Evolutionary conservation across 148 eudicot genomes (phyloP), one percentile per base, ranked within the genome.

Genomic region (Linanthus parryae): DNA sequence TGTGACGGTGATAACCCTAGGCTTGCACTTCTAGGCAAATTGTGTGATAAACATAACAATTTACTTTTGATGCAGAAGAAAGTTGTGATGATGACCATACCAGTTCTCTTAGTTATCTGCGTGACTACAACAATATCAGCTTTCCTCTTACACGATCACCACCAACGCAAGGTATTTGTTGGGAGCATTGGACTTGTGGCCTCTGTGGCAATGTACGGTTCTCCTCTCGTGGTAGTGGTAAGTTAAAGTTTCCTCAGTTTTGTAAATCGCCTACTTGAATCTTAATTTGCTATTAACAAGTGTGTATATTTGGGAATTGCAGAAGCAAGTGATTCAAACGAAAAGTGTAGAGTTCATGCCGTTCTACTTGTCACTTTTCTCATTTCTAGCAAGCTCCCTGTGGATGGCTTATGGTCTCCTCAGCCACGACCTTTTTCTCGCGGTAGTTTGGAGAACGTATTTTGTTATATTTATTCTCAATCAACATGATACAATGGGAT

Each of bases 311-410:
- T 26, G 26, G 10, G 10, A 52, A 53, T 47, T 58, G 59, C 85
- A 80, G 91, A 87, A 76, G 45, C 78, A 72, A 62, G 95, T 87
- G 41, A 69, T 87, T 52, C 21, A 66, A 48, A 80, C 88, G 1
- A 80, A 75, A 58, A 87, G 91, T 38, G 85, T 83, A 58, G 81
- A 80, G 53, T 83, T 46, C 57, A 87, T 83, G 85, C 91, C 95
- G 8, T 87, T 87, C 65, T 54, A 72, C 64, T 58, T 83, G 49
- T 83, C 95, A 16, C 52, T 87, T 37, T 87, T 80, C 79, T 80
- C 88, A 18, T 84, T 87, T 49, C 78, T 83, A 9, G 67, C 85
- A 31, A 80, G 85, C 66, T 61, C 69, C 16, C 53, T 75, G 46
- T 83, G 95, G 95, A 59, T 78, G 77, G 73, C 67, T 7, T 87